Conservation (phyloP, 371 early-diverging fungal species). For the Circinella umbellata region DNA sequence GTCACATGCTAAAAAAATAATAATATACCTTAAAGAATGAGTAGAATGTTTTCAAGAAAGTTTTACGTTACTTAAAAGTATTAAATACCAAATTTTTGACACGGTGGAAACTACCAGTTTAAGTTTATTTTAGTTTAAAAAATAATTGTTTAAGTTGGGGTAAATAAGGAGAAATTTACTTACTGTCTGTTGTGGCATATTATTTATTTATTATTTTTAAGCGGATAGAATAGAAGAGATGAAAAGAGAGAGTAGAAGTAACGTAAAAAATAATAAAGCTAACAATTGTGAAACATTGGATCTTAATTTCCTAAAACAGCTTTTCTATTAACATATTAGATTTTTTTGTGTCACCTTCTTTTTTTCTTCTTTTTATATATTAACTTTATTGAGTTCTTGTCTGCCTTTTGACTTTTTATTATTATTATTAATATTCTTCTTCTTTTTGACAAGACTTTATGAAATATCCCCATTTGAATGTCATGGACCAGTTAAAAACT, state of each 20-base stretch:
- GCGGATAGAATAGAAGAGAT: background rate
- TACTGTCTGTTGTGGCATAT: background rate
- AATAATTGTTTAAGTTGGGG: background rate
- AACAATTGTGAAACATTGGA: too few relatives aligned
- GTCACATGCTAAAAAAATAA: constrained; percentile 56
- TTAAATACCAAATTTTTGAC: constrained; percentile 42
- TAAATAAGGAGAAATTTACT: background rate
- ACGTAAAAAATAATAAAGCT: too few relatives aligned
- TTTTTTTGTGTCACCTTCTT: too few relatives aligned
- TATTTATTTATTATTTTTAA: background rate
- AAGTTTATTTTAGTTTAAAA: background rate
- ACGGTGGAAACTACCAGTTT: constrained; percentile 18
- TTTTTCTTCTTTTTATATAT: too few relatives aligned
- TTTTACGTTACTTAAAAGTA: too few relatives aligned
- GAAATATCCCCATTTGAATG: constrained; percentile 1
- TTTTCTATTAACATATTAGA: too few relatives aligned
- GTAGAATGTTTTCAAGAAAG: too few relatives aligned
- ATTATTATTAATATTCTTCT: constrained; percentile 8
- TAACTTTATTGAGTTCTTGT: too few relatives aligned
- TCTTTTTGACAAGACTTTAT: constrained; percentile 12
- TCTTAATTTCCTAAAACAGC: too few relatives aligned
- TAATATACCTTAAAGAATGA: background rate
- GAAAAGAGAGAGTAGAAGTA: too few relatives aligned
- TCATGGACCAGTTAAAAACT: constrained; percentile 37
- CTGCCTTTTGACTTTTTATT: background rate